Base-by-base conservation (phyloP, 2,329 filamentous ascomycete genomes). In the Fusarium cyanostomum region DNA sequence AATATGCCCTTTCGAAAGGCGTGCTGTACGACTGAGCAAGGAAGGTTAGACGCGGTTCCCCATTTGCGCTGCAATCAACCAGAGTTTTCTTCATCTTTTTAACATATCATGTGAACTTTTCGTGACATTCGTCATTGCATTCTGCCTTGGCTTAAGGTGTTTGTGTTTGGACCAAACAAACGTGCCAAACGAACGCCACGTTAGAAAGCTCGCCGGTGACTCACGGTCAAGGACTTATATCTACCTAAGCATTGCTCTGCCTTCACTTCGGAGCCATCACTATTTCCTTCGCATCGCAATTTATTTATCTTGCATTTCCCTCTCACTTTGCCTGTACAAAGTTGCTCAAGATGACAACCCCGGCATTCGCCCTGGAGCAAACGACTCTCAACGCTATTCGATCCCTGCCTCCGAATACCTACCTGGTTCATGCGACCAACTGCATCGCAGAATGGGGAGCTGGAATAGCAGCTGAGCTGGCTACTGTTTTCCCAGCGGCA, bases 391-490 rank as follows among this genome's bases (percentile, higher is more conserved):
- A 61, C 38, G n/a, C 18, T 0, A 55, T 70, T 3, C 53, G 51
- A n/a, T 57, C 52, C 0, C 43, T 70, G 0, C 65, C 67, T 0
- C 8, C 57, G 2, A 44, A 60, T 9, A 44, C 45, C 38, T 70
- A 72, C 41, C 64, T 75, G 44, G 66, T 74, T 8, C 74, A 75
- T 31, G 71, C 71, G 1, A 74, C 72, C 27, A 74, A 74, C 30
- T 74, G 72, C 56, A 64, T 75, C 38, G 73, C 59, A 2, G 55
- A 62, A 33, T 76, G 74, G 72, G 73, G 71, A 27, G 58, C 67
- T 1, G 72, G 74, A 13, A 65, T 75, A 33, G 71, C 72, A 7
- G 56, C 63, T 13, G 71, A 74, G 38, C 63, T 75, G 0, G 64
- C 59, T 0, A n/a, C 26, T 2, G 56, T 71, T 6, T 75, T 74